phyloP scores from a whole-genome alignment of 352 stramenopile genomes.

The Phytopythium mirpurense region DNA sequence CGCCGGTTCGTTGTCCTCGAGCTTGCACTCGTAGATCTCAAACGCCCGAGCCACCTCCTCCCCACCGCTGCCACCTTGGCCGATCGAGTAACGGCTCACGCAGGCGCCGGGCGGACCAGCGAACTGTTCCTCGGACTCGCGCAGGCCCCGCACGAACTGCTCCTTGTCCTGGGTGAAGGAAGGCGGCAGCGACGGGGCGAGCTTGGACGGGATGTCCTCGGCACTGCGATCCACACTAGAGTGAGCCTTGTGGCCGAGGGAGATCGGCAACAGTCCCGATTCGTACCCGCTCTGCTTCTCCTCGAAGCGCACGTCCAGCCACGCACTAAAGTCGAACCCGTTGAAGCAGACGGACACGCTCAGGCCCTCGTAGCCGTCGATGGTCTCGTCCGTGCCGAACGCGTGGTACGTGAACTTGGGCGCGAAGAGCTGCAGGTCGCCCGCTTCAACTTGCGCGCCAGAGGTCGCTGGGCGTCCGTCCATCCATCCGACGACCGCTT shows the following conservation, averaged over 20 bases:
- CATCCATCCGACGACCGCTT: too few species aligned
- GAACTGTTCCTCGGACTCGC: slow-evolving; percentile 20
- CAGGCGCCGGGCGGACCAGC: slow-evolving; percentile 30
- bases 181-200: slow-evolving; percentile 36
- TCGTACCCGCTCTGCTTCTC: slow-evolving; percentile 41
- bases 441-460: slow-evolving; percentile 31
- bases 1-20: slow-evolving; percentile 48
- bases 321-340: slow-evolving; percentile 53
- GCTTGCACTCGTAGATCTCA: slow-evolving; percentile 60
- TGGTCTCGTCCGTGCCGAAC: slow-evolving; percentile 67
- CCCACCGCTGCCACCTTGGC: slow-evolving; percentile 1
- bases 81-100: slow-evolving; percentile 30
- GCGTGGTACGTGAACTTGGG: slow-evolving; percentile 81
- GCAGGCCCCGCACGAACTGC: slow-evolving; percentile 24
- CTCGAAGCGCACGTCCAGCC: slow-evolving; percentile 48
- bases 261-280: too few species aligned
- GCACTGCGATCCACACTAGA: slow-evolving; percentile 10
- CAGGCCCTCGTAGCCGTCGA: slow-evolving; percentile 59
- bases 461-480: slow-evolving; percentile 49
- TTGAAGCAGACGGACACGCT: slow-evolving; percentile 56
- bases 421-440: slow-evolving; percentile 40
- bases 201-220: slow-evolving; percentile 43
- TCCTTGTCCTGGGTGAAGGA: slow-evolving; percentile 38
- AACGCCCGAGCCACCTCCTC: slow-evolving; percentile 23
- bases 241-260: background rate